phyloP scores from a whole-genome alignment of 768 basidiomycete species.

The Naganishia kalamii region DNA sequence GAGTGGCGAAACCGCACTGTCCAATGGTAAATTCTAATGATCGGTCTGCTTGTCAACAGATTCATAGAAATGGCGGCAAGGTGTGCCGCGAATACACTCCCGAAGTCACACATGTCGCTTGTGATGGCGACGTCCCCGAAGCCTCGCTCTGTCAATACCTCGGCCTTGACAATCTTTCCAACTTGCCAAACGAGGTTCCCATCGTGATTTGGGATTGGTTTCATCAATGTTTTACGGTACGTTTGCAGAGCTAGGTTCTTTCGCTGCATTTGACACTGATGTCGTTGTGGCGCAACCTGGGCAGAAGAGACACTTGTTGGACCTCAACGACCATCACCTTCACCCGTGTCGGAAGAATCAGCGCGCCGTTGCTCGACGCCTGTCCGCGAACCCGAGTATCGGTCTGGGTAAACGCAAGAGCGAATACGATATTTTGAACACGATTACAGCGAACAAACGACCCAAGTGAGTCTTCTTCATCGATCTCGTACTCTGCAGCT shows the following conservation, averaged over 20 bases:
- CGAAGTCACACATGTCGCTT: constrained; percentile 6
- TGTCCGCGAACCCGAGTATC: neutral
- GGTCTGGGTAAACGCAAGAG: neutral
- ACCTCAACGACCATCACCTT: neutral
- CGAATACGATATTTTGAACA: neutral
- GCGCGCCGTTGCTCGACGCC: neutral
- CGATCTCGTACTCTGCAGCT: neutral
- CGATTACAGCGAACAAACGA: neutral
- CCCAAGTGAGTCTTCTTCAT: neutral
- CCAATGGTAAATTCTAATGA: neutral
- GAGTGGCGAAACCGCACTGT: neutral
- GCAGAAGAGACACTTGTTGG: neutral
- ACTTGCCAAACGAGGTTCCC: neutral
- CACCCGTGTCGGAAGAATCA: neutral
- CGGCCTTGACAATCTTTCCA: neutral
- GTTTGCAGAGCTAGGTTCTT: neutral
- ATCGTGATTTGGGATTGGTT: constrained; percentile 1
- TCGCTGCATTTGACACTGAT: neutral
- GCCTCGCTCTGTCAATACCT: neutral
- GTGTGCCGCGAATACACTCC: neutral
- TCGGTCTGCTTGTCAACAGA: neutral
- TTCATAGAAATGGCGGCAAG: neutral
- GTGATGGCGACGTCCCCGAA: neutral
- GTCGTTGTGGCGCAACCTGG: neutral
- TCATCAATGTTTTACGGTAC: neutral